Conservation (phyloP, 2,329 filamentous ascomycete species). For the Daldinia eschscholtzii region DNA sequence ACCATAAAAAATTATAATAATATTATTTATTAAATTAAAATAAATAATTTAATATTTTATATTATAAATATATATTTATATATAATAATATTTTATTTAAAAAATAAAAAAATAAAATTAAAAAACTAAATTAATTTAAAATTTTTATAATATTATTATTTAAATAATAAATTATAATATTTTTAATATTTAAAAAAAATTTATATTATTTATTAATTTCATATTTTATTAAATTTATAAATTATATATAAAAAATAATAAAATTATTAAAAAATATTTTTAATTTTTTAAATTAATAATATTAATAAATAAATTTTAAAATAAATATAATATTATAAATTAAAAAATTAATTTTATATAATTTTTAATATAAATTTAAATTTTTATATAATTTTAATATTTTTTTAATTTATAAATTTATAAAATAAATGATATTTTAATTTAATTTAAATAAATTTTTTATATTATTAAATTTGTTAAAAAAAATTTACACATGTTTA, state of each 20-base stretch:
- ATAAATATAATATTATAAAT: not conserved
- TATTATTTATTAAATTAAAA: not conserved
- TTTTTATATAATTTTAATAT: too few species aligned
- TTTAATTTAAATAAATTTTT: conserved; percentile 1
- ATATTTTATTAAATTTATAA: not conserved
- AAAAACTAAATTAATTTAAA: conserved; percentile 1
- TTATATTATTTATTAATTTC: conserved; percentile 4
- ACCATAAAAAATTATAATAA: conserved; percentile 2
- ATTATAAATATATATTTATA: not conserved
- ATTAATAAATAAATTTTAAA: conserved; percentile 1
- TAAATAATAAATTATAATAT: not conserved
- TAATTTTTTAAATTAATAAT: conserved; percentile 4
- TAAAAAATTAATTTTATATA: not conserved
- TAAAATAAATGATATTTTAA: not conserved
- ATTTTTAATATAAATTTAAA: not conserved
- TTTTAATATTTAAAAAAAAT: too few species aligned
- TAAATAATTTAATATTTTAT: not conserved
- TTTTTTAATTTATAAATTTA: too few species aligned
- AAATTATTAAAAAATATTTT: conserved; percentile 2
- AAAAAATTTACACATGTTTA: not conserved
- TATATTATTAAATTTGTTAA: conserved; percentile 1
- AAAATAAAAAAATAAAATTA: not conserved
- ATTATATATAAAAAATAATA: not conserved
- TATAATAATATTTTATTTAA: not conserved
- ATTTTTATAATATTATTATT: not conserved